Percentiles rank a stretch among this genome's conserved stretches.
phyloP scores from a whole-genome alignment of 164 flowering plant genomes.

The Magnolia changhungtana region DNA sequence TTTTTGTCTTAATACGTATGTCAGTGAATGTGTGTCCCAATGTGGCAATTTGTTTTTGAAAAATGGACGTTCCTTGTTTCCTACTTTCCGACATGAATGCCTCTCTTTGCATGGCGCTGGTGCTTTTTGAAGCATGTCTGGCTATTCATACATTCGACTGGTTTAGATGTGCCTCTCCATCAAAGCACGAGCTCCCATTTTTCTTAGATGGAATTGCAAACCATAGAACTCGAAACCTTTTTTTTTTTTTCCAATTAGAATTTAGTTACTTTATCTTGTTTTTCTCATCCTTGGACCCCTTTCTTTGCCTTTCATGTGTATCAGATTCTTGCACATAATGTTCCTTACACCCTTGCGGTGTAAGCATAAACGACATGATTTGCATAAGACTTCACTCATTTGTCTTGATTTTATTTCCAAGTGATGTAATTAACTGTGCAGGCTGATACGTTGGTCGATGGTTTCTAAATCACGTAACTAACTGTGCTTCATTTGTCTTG shows the following conservation, averaged over 20 bases:
- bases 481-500: background rate
- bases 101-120: background rate
- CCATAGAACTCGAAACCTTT: no score
- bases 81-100: background rate
- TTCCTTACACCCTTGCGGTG: background rate
- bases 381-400: no score
- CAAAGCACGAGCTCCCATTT: no score
- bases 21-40: no score
- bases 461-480: constrained; percentile 21
- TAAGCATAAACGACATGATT: no score
- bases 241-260: no score
- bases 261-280: background rate
- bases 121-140: background rate
- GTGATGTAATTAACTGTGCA: constrained; percentile 29
- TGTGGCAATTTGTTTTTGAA: no score
- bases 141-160: background rate
- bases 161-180: no score
- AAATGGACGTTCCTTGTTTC: background rate
- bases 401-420: constrained; percentile 3
- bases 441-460: constrained; percentile 62
- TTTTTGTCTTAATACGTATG: no score
- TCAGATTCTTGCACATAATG: background rate
- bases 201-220: no score
- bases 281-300: background rate
- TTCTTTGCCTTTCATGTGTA: background rate